These are phyloP conservation scores for Phascolomyces articulosus DNA, from an alignment of 371 early-diverging fungal genomes.

Conservation along the genomic window DNA sequence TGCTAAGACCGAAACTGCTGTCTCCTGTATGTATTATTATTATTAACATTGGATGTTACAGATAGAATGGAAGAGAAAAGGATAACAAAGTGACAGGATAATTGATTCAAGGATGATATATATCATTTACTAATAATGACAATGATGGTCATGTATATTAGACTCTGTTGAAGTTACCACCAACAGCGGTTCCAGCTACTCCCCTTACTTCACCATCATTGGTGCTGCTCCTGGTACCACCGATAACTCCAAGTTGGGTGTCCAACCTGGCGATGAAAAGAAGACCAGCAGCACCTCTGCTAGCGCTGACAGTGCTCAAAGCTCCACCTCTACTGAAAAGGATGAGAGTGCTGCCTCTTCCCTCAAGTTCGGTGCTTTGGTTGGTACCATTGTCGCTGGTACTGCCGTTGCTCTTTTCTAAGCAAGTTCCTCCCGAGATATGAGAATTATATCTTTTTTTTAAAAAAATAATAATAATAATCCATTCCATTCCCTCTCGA, in stretches of 20 bases:
- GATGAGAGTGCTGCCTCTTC: conserved; percentile 2
- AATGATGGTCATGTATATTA: background rate
- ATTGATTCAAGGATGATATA: too few relatives aligned
- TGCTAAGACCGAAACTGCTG: conserved; percentile 20
- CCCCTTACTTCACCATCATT: conserved; percentile 43
- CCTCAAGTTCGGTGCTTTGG: conserved; percentile 4
- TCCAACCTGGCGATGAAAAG: conserved; percentile 4
- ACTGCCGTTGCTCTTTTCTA: conserved; percentile 15
- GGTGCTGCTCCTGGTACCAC: conserved; percentile 23
- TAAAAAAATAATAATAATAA: background rate
- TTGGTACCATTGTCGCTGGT: conserved; percentile 12
- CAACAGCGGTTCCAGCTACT: conserved; percentile 31
- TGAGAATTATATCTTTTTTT: background rate
- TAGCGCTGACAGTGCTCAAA: background rate
- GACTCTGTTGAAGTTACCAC: conserved; percentile 33
- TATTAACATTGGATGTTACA: too few relatives aligned
- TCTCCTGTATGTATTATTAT: conserved; percentile 29
- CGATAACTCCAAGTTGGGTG: background rate
- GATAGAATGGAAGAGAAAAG: too few relatives aligned
- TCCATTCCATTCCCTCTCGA: background rate
- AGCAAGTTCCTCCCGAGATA: too few relatives aligned
- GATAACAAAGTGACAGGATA: too few relatives aligned
- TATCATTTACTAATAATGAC: too few relatives aligned
- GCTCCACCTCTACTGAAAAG: background rate
- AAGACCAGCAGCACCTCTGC: conserved; percentile 2